Evolutionary conservation across 306 rosid species (phyloP), one percentile per base, ranked within the genome.

Genomic region (Sphenostylis stenocarpa): DNA sequence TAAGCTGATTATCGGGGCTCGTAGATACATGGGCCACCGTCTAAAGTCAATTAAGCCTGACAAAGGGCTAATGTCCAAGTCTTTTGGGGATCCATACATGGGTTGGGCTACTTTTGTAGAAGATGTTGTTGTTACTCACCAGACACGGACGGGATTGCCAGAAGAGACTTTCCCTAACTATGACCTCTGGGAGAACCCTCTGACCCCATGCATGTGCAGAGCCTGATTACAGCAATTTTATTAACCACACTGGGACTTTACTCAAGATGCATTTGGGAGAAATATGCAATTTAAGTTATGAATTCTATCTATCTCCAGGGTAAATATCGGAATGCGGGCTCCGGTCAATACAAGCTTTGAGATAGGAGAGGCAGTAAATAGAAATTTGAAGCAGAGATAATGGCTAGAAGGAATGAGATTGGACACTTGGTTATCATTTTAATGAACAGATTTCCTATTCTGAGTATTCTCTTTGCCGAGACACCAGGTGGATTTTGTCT

Each of bases 71-170:
- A 95, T 95, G 99, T 95, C 99, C 16, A 95, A 95, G 72, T 95
- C 99, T 75, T 95, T 95, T 53, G 99, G 99, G 47, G 99, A 95
- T 77, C 99, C 99, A 31, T 95, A 92, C 88, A 92, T 95, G 97
- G 97, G 97, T 2, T 95, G 99, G 97, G 96, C 99, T 2, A 71
- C 91, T 72, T 95, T 95, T 67, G 97, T 90, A 15, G 97, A 95
- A 82, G 99, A 95, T 39, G 99, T 92, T 15, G 89, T 91, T 24
- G 86, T 88, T 36, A 91, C 98, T 64, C 98, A 93, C 80, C 96
- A 89, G 81, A 91, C 98, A 3, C 86, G 98, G 3, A 89, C 97
- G 10, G 98, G 97, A 56, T 84, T 93, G 84, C 98, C 98, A 0
- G 98, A 93, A 88, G 98, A 82, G 68, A 93, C 98, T 80, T 93